Base-by-base conservation (phyloP, 257 asterid species). In the Oldenlandia corymbosa region DNA sequence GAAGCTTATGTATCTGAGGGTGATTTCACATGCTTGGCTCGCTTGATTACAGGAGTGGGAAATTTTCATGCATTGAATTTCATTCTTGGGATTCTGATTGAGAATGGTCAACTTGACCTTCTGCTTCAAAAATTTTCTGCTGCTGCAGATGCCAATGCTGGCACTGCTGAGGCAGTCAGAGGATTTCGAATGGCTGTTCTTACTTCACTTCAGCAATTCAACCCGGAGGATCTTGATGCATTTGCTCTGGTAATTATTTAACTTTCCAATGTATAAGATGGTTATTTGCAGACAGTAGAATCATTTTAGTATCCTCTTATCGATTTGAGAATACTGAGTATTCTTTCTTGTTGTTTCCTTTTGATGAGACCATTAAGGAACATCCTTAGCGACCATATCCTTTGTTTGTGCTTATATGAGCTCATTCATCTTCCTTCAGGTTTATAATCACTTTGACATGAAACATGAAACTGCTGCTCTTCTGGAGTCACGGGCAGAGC, bases 101-200 rank as follows among this genome's bases (percentile, higher is more conserved):
- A 89, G 71, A 93, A 90, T 41, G 97, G 95, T 28, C 99, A 87
- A 74, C 79, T 93, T 68, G 96, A 93, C 77, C 96, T 93, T 64
- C 97, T 93, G 71, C 96, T 90, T 43, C 97, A 90, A 68, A 93
- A 93, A 75, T 93, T 74, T 76, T 84, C 97, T 47, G 89, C 97
- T 20, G 96, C 97, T 71, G 95, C 90, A 31, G 91, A 84, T 81
- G 85, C 88, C 45, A 84, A 76, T 69, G 74, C 93, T 17, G 84
- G 95, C 65, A 81, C 95, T 59, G 88, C 91, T 37, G 97, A 87
- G 77, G 89, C 91, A 57, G 90, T 89, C 60, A 72, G 96, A 81
- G 97, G 96, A 73, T 90, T 93, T 75, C 85, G 97, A 64, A 87
- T 93, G 99, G 93, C 97, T 73, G 97, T 93, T 74, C 88, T 93